Evolutionary conservation across 164 flowering plant genomes (phyloP), one percentile per base, ranked within the genome.

Genomic region (Stephania yunnanensis): DNA sequence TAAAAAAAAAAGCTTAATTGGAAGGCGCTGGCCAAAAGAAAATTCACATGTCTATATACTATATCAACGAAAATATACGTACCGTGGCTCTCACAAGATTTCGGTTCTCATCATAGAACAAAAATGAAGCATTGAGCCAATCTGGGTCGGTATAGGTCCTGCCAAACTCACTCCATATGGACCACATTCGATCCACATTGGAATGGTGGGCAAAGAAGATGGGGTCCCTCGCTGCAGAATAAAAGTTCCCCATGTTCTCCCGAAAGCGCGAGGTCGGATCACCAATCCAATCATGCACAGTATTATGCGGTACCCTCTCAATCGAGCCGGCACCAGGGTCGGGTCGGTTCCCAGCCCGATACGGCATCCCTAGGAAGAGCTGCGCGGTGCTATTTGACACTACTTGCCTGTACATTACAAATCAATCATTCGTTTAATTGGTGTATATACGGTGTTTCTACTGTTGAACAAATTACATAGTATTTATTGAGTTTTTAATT

Each of bases 241-340:
- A 90, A 67, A 91, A 90, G 63, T 85, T 87, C 2, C 92, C 93
- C 92, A 90, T 90, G 79, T 91, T 70, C 70, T 90, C 93, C 0
- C n/a, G 0, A 66, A 87, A 87, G 0, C 90, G 91, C 52, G 87
- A 87, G 1, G 71, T 84, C 42, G 77, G 53, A 25, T 83, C 84
- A 1, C 88, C 85, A 12, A 75, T 29, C 86, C 88, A 86, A 0
- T 52, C 8, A 30, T 86, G 85, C 22, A 86, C 84, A 12, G 83
- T 71, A 4, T 80, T 81, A 46, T 83, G 86, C 1, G 85, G 88
- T 5, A 72, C 53, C n/a, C 69, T 75, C 80, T 85, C 86, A 4
- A 85, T 31, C 1, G 84, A 64, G 0, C 87, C 87, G 1, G 58
- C 25, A 6, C 88, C 86, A 0, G 83, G 82, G 10, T 73, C 22